phyloP scores from a whole-genome alignment of 2,329 filamentous ascomycete genomes.

The Exophiala xenobiotica region DNA sequence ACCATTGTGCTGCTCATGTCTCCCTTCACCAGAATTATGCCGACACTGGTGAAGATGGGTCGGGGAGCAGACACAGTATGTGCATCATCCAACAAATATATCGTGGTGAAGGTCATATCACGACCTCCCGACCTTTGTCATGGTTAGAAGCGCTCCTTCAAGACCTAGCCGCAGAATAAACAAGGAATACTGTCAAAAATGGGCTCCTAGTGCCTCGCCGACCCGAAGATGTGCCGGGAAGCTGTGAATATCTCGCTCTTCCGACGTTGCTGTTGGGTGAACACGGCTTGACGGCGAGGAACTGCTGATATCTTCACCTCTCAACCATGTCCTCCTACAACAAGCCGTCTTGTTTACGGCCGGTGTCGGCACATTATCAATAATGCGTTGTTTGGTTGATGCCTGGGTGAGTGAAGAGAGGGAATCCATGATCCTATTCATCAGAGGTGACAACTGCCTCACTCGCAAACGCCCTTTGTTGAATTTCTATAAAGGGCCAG shows the following conservation, averaged over 20 bases:
- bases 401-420: conserved; percentile 1
- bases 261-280: not conserved
- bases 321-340: not conserved
- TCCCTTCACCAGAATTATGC: no score
- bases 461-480: not conserved
- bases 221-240: not conserved
- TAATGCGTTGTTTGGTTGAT: not conserved
- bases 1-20: no score
- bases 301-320: not conserved
- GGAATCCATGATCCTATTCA: conserved; percentile 3
- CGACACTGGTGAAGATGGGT: no score
- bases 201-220: not conserved
- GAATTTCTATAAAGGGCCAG: not conserved
- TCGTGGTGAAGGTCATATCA: no score
- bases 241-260: not conserved
- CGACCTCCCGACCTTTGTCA: not conserved
- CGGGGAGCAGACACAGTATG: no score
- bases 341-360: not conserved
- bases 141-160: not conserved
- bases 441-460: conserved; percentile 3
- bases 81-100: no score
- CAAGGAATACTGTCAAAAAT: not conserved
- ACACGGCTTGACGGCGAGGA: not conserved
- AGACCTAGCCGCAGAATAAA: not conserved
- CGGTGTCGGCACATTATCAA: not conserved